A percentile compares a stretch with the other conserved stretches of the same genome.
Conservation (phyloP, 2,329 filamentous ascomycete species). For the Alternaria ventricosa region DNA sequence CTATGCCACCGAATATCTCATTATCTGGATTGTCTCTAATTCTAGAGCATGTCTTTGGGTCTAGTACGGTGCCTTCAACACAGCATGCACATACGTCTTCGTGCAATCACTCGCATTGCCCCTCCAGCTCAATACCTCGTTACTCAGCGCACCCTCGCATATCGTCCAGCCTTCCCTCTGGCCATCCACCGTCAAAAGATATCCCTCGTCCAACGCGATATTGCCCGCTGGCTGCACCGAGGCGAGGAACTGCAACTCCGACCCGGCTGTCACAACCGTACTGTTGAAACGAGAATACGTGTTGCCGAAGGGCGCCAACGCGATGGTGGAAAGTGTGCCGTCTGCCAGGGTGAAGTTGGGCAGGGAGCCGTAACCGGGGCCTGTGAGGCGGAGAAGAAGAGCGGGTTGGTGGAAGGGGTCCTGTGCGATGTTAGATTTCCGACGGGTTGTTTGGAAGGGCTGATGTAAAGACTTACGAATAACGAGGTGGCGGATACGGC, state of each 20-base stretch:
- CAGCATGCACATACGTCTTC: slow-evolving; percentile 50
- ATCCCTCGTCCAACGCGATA: slow-evolving; percentile 44
- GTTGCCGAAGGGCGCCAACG: slow-evolving; percentile 35
- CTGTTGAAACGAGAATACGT: slow-evolving; percentile 40
- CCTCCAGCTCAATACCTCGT: slow-evolving; percentile 49
- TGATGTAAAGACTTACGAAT: slow-evolving; percentile 31
- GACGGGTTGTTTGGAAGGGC: not conserved
- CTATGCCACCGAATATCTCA: too few relatives aligned
- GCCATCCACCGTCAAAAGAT: slow-evolving; percentile 47
- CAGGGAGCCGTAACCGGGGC: slow-evolving; percentile 47
- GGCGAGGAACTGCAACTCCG: slow-evolving; percentile 44
- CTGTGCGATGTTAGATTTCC: slow-evolving; percentile 4
- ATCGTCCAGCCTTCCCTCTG: slow-evolving; percentile 49
- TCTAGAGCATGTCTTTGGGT: too few relatives aligned
- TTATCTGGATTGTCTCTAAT: too few relatives aligned
- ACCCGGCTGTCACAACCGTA: slow-evolving; percentile 31
- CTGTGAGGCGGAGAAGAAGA: slow-evolving; percentile 49
- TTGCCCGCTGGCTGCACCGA: slow-evolving; percentile 39
- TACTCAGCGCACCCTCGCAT: slow-evolving; percentile 41
- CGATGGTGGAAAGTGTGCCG: slow-evolving; percentile 42
- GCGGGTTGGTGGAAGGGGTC: slow-evolving; percentile 44
- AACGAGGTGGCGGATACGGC: slow-evolving; percentile 49
- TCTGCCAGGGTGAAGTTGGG: slow-evolving; percentile 48
- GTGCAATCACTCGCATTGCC: slow-evolving; percentile 43
- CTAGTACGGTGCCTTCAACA: slow-evolving; percentile 47